Evolutionary conservation across 2,329 filamentous ascomycete genomes (phyloP), one percentile per base, ranked within the genome.

Genomic region (Calonectria naviculata): DNA sequence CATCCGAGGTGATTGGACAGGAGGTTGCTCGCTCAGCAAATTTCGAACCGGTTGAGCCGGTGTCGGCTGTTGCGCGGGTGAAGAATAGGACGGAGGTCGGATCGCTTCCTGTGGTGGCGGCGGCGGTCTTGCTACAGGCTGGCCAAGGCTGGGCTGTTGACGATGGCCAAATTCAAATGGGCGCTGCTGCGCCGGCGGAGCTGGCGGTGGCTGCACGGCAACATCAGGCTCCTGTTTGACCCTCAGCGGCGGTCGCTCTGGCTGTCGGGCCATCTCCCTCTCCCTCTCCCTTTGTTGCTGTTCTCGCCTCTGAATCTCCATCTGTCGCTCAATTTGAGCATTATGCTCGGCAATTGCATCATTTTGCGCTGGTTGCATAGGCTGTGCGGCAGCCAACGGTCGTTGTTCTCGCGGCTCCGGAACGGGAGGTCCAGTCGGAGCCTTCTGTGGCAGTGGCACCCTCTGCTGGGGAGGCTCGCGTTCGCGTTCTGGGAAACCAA

Each of bases 181-280:
- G 67, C 83, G 83, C 13, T 58, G 52, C n/a, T 13, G 52, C 13
- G 38, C 31, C 17, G 52, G 31, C 13, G 31, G 31, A 38, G 29
- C 19, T 12, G 34, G 52, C 24, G 31, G 52, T 24, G 12, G 9
- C 52, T 58, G 52, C 21, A 58, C 31, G 8, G 79, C 78, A 52
- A 84, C 74, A 56, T 89, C 88, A 4, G 84, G 84, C 73, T 90
- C 88, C 73, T 89, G 87, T 78, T 89, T 89, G 58, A 89, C 76
- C 17, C 80, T 78, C 68, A 83, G 68, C n/a, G 80, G 71, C 54
- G 80, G 80, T 17, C 80, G 75, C 54, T 82, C 80, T 7, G 74
- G 65, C 38, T 80, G 80, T 5, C 79, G 79, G 21, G 67, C 67
- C 58, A 81, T 46, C 24, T 63, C 46, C 42, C 52, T 41, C 9